Base-by-base conservation (phyloP, 345 rosid species). In the Carallia pectinifolia region DNA sequence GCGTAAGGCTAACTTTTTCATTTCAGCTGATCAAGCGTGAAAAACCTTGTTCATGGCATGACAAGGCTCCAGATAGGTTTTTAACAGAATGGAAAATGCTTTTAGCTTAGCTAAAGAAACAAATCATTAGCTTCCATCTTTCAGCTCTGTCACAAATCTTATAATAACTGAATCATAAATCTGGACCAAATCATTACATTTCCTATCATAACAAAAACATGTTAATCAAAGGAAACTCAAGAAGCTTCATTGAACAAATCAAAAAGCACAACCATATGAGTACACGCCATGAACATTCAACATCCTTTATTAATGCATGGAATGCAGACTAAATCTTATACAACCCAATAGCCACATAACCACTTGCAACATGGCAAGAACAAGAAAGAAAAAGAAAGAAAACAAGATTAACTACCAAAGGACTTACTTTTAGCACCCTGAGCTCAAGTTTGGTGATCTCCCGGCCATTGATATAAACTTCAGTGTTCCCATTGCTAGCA, bases 401-500 rank as follows among this genome's bases (percentile, higher is more conserved):
- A 19, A 44, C 55, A 50, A 62, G 52, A 34, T 33, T 54, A 40
- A 64, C 34, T 33, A 4, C 34, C 34, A 33, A 76, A 38, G 16
- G 44, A 15, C 75, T 81, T 74, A 92, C 99, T 87, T 80, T 96
- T 58, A 96, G 81, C 27, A 96, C 86, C 82, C 94, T 89, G 67
- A 78, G 73, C 62, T 96, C 98, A 62, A 82, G 90, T 80, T 82
- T 96, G 36, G 99, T 96, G 63, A 96, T 92, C 82, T 96, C 96
- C 44, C 98, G 80, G 54, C 99, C 99, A 39, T 92, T 96, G 1
- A 96, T 86, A 72, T 81, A 96, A 71, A 96, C 99, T 80, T 96
- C 82, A 3, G 98, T 88, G 77, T 78, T 91, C 67, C 99, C 99
- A 71, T 76, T 88, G 79, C 99, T 96, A 12, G 98, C 97, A 16